Base-by-base conservation (phyloP, 805 yeast genomes). In the Monosporozyma aquatica region DNA sequence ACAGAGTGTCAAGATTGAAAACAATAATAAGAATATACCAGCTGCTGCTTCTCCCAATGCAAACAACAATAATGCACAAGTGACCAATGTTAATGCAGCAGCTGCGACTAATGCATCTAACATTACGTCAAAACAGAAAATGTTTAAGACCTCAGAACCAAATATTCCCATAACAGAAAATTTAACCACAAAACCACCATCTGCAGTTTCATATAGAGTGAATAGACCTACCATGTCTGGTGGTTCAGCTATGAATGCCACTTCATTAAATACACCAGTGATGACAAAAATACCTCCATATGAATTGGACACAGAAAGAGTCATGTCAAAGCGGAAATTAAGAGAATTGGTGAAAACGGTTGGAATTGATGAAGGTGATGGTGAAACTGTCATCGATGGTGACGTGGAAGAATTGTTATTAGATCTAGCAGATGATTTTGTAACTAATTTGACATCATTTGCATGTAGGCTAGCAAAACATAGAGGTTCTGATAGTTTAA, bases 381-480 rank as follows among this genome's bases (percentile, higher is more conserved):
- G 90, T 14, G 95, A 87, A 54, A 80, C 95, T 5, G 73, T 74
- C 4, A 83, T 92, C 44, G 98, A 90, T 61, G 97, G 97, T 22
- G 97, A 92, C 62, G 95, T 87, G 14, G 96, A 89, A 61, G 97
- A 90, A 52, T 66, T 92, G 30, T 66, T 92, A 27, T 69, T 92
- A 35, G 98, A 92, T 61, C 67, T 92, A 38, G 97, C 98, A 0
- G 99, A 92, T 62, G 97, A 92, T 58, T 92, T 92, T 58, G 92
- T 92, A 13, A 75, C 83, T 6, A 80, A 85, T 38, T 95, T 94
- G 2, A 87, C 97, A 0, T 71, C 87, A 2, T 92, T 92, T 67
- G 95, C 97, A 1, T 90, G 97, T 59, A 75, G 94, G 42, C 70
- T 92, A 50, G 97, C 99, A 18, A 92, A 92, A 60, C 97, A 90